Base-by-base conservation (phyloP, 2,329 filamentous ascomycete species). In the Fulvia fulva region DNA sequence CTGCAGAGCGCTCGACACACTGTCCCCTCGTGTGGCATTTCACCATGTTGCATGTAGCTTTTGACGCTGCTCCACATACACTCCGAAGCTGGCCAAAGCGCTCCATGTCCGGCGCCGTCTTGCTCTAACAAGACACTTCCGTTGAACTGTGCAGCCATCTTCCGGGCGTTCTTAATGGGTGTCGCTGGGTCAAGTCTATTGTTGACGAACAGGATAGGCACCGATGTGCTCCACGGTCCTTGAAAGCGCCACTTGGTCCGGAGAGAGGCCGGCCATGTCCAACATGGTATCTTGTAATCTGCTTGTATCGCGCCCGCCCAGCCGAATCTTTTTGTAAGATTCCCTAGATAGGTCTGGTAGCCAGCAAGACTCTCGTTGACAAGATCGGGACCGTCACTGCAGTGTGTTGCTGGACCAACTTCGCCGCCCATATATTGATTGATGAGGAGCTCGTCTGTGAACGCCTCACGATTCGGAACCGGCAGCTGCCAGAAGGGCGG, bases 131-230 rank as follows among this genome's bases (percentile, higher is more conserved):
- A 66, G 21, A 65, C 68, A 7, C 68, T 68, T 11, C 68, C 70
- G 8, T 63, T 59, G 47, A 69, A 73, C 1, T 69, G 63, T 19
- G 53, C 63, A 4, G 70, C 68, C 74, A 77, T 77, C 41, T 71
- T 66, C 23, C 62, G 66, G 7, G 71, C 70, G 45, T 67, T 68
- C 19, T 56, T 57, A 12, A 70, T 57, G 0, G 73, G 71, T 5
- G 73, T 74, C 6, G 73, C 71, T 3, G 73, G 71, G 57, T 75
- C 73, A 2, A 63, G 43, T 11, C 56, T 50, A 26, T 65, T 65
- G 53, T 65, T 65, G 23, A 63, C 61, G 34, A 65, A 65, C 16
- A 65, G 45, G 4, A 65, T 65, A 2, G 59, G 55, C 6, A 60
- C 63, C n/a, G 57, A 51, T 0, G 53, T 50, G 32, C 59, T 55